Evolutionary conservation across 768 basidiomycete species (phyloP), one percentile per base, ranked within the genome.

Genomic region (Mrakia gelida): DNA sequence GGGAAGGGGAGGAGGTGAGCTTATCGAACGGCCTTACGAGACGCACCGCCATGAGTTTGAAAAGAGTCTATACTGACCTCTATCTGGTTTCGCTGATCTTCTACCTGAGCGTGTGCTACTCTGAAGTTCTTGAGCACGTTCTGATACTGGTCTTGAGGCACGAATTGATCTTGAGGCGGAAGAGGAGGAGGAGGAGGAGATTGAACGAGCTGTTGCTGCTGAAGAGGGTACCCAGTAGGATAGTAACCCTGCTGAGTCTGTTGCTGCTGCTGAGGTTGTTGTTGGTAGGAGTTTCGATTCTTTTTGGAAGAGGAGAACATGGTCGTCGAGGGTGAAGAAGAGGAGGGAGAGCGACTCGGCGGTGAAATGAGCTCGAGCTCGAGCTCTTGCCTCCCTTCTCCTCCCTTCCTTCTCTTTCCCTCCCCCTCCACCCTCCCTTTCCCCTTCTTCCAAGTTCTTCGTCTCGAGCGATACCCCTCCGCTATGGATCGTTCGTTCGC

Each of bases 81-180:
- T 26, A 59, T 59, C 26, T 59, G 59, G 9, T 8, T 28, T 59
- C 59, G 59, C n/a, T 59, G 59, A 59, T 59, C 59, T 26, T 59
- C 59, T 8, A 59, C 59, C 59, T 59, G 73, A 62, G 73, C 52
- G 41, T 74, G 73, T 3, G 73, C 73, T 7, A 74, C 34, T 21
- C 73, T 59, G 54, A 74, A 74, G 23, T 74, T 74, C 56, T 61
- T 59, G 10, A 61, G 54, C 38, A 74, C 56, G 41, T 61, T 74
- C 23, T 56, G 23, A 34, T 16, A 41, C 59, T 59, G 49, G 2
- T 52, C 49, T 13, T 52, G 49, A 21, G 49, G 18, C 2, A 52
- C 49, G 49, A 52, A 49, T 13, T 49, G 45, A 6, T 49, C 49
- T 52, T 52, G 49, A 21, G 21, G 49, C 45, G 45, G 45, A 13